phyloP scores from a whole-genome alignment of 768 basidiomycete genomes.

The Trametes coccinea region DNA sequence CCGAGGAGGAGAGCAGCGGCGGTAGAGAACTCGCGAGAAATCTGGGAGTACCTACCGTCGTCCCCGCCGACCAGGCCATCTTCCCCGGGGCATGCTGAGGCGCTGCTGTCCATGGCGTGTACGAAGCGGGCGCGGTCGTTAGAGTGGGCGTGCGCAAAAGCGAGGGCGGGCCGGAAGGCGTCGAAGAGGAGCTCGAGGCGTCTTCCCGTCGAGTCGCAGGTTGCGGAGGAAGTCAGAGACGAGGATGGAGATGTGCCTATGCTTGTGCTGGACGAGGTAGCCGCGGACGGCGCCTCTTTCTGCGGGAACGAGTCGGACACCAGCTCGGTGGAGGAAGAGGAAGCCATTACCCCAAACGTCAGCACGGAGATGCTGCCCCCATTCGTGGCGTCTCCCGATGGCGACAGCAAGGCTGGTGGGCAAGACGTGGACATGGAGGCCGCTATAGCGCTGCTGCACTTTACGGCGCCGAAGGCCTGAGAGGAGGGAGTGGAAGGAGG shows the following conservation, averaged over 20 bases:
- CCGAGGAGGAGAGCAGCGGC: constrained; percentile 2
- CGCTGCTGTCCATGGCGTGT: constrained; percentile 44
- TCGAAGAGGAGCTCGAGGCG: background rate
- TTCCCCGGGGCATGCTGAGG: constrained; percentile 48
- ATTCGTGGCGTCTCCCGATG: constrained; percentile 5
- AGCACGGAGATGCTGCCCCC: constrained; percentile 20
- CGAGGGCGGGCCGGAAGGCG: constrained; percentile 31
- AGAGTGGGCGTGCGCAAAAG: constrained; percentile 72
- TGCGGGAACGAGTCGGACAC: constrained; percentile 21
- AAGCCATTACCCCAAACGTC: constrained; percentile 23
- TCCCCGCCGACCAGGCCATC: constrained; percentile 58
- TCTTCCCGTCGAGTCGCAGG: constrained; percentile 23
- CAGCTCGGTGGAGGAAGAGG: constrained; percentile 20
- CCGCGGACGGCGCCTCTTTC: background rate
- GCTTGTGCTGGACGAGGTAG: constrained; percentile 17
- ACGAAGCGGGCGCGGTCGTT: constrained; percentile 53
- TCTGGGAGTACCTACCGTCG: constrained; percentile 53
- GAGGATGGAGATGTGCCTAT: constrained; percentile 22
- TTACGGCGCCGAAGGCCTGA: constrained; percentile 22
- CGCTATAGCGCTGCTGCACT: constrained; percentile 25
- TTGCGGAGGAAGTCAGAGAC: constrained; percentile 11
- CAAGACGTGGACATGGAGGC: constrained; percentile 26
- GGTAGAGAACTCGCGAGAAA: constrained; percentile 9
- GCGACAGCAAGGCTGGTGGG: constrained; percentile 1
- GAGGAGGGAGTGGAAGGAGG: background rate